These are phyloP conservation scores for Perilla frutescens DNA, from an alignment of 257 asterid genomes.

Conservation along the genomic window DNA sequence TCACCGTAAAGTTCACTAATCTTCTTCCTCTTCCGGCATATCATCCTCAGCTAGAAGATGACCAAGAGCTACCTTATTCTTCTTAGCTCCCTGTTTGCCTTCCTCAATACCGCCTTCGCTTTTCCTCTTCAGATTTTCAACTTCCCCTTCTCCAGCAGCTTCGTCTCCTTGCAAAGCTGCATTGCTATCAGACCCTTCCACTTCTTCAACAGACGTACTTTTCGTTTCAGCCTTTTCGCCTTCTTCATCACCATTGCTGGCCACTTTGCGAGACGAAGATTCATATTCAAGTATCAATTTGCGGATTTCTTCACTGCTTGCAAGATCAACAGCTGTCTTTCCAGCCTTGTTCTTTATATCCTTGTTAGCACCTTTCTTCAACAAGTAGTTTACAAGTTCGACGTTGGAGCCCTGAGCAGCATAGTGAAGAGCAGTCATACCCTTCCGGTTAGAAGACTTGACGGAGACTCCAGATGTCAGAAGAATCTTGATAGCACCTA, in stretches of 20 bases:
- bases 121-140: constrained; percentile 53
- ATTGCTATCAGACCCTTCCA: constrained; percentile 31
- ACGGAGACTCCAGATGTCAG: constrained; percentile 65
- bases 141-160: constrained; percentile 39
- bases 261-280: constrained; percentile 42
- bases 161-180: constrained; percentile 41
- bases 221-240: constrained; percentile 37
- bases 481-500: constrained; percentile 70
- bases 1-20: constrained; percentile 29
- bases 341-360: constrained; percentile 81
- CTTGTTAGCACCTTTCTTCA: constrained; percentile 75
- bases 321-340: constrained; percentile 72
- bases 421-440: constrained; percentile 92
- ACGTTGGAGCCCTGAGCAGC: constrained; percentile 88
- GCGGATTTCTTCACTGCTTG: constrained; percentile 67
- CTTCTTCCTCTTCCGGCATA: constrained; percentile 57
- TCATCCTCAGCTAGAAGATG: constrained; percentile 89
- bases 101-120: constrained; percentile 43
- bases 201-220: constrained; percentile 37
- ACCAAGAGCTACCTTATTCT: constrained; percentile 66
- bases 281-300: constrained; percentile 51
- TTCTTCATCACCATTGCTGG: constrained; percentile 40
- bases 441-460: constrained; percentile 79
- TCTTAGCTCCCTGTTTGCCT: constrained; percentile 52
- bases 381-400: constrained; percentile 75